Base-by-base conservation (phyloP, 352 stramenopile species). In the Globisporangium parvum region DNA sequence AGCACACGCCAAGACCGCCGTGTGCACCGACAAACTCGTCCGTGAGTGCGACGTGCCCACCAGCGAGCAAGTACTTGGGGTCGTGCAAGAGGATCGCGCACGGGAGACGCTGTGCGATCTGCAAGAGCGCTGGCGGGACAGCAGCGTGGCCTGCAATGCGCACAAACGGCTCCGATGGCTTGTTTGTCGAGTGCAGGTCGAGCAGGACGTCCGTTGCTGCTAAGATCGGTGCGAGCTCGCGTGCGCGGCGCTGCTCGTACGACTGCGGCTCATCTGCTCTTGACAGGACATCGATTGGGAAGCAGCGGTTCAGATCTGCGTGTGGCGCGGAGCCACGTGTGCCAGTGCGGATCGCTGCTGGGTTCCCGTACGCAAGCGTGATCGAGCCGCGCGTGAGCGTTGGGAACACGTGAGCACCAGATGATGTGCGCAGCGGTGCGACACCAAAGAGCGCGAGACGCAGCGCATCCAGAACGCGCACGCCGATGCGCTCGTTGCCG, bases 121-220 rank as follows among this genome's bases (percentile, higher is more conserved):
- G 55, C 57, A 65, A 48, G 35, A 74, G 40, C 11, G 51, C 37
- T 2, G 28, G n/a, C 18, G 69, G 62, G 23, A 86, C 60, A 6
- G 51, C 57, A 9, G 64, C 17, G 53, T 72, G 57, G 5, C 79
- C 81, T 1, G 77, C 75, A 26, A 92, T 51, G 40, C 78, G 75
- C 35, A 88, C 62, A 41, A 92, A 92, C 11, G 79, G 79, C 23
- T 59, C 57, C 4, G 81, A 90, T 26, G 77, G 75, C 45, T 87
- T 87, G 65, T 92, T 92, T 21, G 81, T 88, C 65, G 81, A 87
- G 59, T 92, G 81, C 42, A 90, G 54, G 59, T 92, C 77, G 48
- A 92, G 55, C 55, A 92, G 53, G 49, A 92, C 49, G 63, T 90
- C 71, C 42, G 63, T 83, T 10, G 60, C 15, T 4, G 66, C 72